phyloP scores from a whole-genome alignment of 2,329 filamentous ascomycete genomes.

The Periconia macrospinosa region DNA sequence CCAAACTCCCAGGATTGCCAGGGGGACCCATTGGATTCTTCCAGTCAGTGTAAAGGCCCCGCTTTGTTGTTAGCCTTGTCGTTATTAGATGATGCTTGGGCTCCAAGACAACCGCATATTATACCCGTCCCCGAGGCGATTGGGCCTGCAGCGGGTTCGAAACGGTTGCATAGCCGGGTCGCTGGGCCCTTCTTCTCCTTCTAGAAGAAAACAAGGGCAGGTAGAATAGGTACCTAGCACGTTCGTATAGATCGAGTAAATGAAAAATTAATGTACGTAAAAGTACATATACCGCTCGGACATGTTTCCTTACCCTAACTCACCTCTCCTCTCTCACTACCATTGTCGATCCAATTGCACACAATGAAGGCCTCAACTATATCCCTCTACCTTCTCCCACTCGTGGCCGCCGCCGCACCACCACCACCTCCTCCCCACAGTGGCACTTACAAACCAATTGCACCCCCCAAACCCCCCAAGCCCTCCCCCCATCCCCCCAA shows the following conservation, averaged over 20 bases:
- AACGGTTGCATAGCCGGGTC: constrained; percentile 11
- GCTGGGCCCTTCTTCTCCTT: constrained; percentile 5
- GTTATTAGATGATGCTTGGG: constrained; percentile 13
- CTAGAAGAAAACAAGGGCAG: not conserved
- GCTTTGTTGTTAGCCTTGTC: constrained; percentile 3
- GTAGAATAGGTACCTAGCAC: constrained; percentile 2
- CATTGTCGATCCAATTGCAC: not conserved
- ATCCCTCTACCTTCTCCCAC: constrained; percentile 16
- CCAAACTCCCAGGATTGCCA: constrained; percentile 4
- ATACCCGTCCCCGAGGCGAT: constrained; percentile 28
- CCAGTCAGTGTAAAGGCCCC: too few species aligned
- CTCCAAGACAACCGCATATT: constrained; percentile 8
- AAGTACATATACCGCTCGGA: constrained; percentile 11
- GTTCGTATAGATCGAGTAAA: too few species aligned
- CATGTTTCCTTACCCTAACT: not conserved
- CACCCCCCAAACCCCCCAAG: too few species aligned
- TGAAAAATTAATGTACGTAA: too few species aligned
- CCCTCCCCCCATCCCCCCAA: too few species aligned
- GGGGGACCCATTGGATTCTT: too few species aligned
- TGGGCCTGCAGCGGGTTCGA: constrained; percentile 11
- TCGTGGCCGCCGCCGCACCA: constrained; percentile 1
- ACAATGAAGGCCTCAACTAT: constrained; percentile 29
- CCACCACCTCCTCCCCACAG: too few species aligned
- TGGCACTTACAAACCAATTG: too few species aligned
- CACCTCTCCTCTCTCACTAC: constrained; percentile 1